Evolutionary conservation across 1,284 basidiomycete species (phyloP).

Genomic region (Fomitopsis palustris): DNA sequence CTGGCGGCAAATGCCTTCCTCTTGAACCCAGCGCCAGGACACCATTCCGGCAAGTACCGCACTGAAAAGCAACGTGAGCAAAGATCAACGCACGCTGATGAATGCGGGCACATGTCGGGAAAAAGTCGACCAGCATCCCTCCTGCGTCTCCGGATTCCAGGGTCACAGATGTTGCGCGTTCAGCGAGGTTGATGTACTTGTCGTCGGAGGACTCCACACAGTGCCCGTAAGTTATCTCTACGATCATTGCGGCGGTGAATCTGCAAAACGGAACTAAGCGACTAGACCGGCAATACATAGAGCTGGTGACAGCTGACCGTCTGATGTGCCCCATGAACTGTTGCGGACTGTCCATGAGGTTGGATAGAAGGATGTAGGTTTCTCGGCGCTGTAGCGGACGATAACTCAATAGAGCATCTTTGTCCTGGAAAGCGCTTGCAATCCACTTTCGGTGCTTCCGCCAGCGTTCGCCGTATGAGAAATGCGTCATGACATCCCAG

Average conservation of each 20-base stretch:
- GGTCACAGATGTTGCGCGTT: constrained; percentile 44
- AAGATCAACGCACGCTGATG: background rate
- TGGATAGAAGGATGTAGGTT: constrained; percentile 11
- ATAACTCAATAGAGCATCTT: constrained; percentile 12
- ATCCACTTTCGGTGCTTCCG: constrained; percentile 23
- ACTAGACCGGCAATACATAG: background rate
- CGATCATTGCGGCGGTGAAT: constrained; percentile 38
- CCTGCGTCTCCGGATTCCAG: constrained; percentile 49
- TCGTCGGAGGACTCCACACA: constrained; percentile 27
- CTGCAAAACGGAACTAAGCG: constrained; percentile 5
- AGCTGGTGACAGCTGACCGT: constrained; percentile 7
- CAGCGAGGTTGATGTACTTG: constrained; percentile 33
- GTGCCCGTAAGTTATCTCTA: constrained; percentile 30
- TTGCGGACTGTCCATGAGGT: constrained; percentile 14
- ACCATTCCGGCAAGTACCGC: constrained; percentile 51
- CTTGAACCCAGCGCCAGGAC: constrained; percentile 55
- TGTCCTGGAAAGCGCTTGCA: constrained; percentile 17
- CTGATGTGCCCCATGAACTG: constrained; percentile 13
- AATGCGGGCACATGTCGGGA: constrained; percentile 42
- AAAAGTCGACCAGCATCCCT: constrained; percentile 53
- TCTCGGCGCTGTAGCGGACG: constrained; percentile 14
- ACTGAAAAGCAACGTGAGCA: constrained; percentile 17
- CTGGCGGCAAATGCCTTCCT: constrained; percentile 40
- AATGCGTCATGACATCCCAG: constrained; percentile 18
- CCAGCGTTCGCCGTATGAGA: constrained; percentile 20